phyloP scores from a whole-genome alignment of 73 alveolate genomes.

The Paramecium primaurelia region DNA sequence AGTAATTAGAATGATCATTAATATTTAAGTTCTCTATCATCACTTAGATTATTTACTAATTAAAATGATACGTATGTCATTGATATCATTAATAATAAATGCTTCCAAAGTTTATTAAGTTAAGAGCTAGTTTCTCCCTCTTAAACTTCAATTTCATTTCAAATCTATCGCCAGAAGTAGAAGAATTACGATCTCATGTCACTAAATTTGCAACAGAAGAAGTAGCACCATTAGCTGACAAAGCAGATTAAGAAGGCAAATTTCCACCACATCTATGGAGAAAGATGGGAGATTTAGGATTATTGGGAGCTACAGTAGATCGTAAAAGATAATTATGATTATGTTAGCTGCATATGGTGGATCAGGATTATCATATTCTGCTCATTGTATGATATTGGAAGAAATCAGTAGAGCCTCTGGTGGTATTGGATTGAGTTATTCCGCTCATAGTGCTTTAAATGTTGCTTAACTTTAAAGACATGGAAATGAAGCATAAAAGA shows the following conservation, averaged over 20 bases:
- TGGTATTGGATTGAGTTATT: slow-evolving; percentile 81
- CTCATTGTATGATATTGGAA: slow-evolving; percentile 83
- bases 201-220: slow-evolving; percentile 49
- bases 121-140: not conserved
- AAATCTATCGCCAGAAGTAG: not conserved
- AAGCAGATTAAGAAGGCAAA: slow-evolving; percentile 76
- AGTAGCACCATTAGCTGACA: slow-evolving; percentile 84
- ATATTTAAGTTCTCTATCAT: not conserved
- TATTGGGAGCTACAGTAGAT: slow-evolving; percentile 88
- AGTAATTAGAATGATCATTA: not conserved
- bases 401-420: slow-evolving; percentile 88
- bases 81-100: not conserved
- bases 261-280: slow-evolving; percentile 81
- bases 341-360: slow-evolving; percentile 74
- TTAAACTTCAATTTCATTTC: slow-evolving; percentile 7
- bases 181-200: slow-evolving; percentile 49
- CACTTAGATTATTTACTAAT: not conserved
- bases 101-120: not conserved
- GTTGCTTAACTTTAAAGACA: slow-evolving; percentile 71
- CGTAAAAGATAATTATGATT: not conserved
- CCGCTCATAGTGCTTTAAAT: slow-evolving; percentile 89
- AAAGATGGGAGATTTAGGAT: slow-evolving; percentile 83
- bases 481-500: slow-evolving; percentile 82
- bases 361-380: slow-evolving; percentile 80
- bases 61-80: not conserved